Percentiles rank a stretch among this genome's conserved stretches.
Conservation (phyloP, 1,139 yeast genomes). For the Blastobotrys apis region DNA sequence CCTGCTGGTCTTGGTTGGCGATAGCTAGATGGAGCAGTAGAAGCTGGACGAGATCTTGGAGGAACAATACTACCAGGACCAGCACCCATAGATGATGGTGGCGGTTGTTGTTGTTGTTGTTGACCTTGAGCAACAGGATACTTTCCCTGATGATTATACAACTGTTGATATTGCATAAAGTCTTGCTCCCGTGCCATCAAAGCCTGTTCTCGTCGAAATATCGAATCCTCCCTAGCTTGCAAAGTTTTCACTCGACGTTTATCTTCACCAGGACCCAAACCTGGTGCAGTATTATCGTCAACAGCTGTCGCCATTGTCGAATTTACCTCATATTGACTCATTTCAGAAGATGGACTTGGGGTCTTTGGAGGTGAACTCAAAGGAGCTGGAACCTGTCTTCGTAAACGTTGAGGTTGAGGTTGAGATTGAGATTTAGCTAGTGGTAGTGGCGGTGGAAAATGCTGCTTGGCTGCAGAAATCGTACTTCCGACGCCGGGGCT, state of each 20-base stretch:
- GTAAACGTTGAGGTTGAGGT: too few relatives aligned
- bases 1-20: not conserved
- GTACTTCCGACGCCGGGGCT: too few relatives aligned
- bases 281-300: too few relatives aligned
- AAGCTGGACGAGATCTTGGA: constrained; percentile 3
- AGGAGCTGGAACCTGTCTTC: too few relatives aligned
- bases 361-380: too few relatives aligned
- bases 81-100: constrained; percentile 11
- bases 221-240: constrained; percentile 22
- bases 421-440: not conserved
- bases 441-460: not conserved
- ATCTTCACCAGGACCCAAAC: not conserved
- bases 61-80: constrained; percentile 3
- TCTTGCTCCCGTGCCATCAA: constrained; percentile 25
- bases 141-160: not conserved
- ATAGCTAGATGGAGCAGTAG: not conserved
- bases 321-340: too few relatives aligned
- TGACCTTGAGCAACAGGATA: not conserved
- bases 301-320: too few relatives aligned
- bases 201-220: constrained; percentile 22
- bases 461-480: too few relatives aligned
- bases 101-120: constrained; percentile 14
- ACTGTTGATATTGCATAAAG: constrained; percentile 17
- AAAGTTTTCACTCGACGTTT: not conserved
- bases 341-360: too few relatives aligned